Percentiles rank a stretch among this genome's conserved stretches.
phyloP scores from a whole-genome alignment of 176 grass and related monocot species.

The Musa beccarii region DNA sequence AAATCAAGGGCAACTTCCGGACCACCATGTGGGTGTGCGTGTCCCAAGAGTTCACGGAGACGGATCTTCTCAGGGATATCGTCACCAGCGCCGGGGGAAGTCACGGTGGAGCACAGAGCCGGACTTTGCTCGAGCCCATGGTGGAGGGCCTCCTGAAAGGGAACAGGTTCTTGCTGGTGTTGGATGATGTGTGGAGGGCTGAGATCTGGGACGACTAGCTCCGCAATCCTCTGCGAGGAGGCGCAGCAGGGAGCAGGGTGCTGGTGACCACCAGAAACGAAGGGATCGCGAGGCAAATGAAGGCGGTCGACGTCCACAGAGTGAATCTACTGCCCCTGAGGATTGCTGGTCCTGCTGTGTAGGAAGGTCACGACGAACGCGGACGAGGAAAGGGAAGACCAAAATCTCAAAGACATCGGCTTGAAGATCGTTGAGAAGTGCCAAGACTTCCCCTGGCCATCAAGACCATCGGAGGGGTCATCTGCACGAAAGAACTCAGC shows the following conservation, averaged over 20 bases:
- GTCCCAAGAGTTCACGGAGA: no score
- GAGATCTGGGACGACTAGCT: slow-evolving; percentile 41
- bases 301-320: slow-evolving; percentile 34
- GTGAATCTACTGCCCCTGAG: slow-evolving; percentile 26
- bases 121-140: slow-evolving; percentile 19
- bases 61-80: no score
- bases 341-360: slow-evolving; percentile 1
- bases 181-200: no score
- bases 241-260: slow-evolving; percentile 41
- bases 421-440: no score
- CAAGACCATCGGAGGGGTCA: no score
- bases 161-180: slow-evolving; percentile 50
- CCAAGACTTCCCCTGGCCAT: no score
- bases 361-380: no score
- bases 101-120: slow-evolving; percentile 17
- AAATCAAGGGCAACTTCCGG: no score
- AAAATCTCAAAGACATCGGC: no score
- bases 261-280: slow-evolving; percentile 34
- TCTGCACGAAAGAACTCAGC: no score
- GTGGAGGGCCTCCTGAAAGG: slow-evolving; percentile 27
- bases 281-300: slow-evolving; percentile 33
- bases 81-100: slow-evolving; percentile 35
- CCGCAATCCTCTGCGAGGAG: slow-evolving; percentile 20
- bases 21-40: no score
- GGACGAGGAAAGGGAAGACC: no score